Percentiles rank a stretch among this genome's conserved stretches.
These are phyloP conservation scores for Otatea glauca DNA, from an alignment of 176 grass and related monocot species.

Conservation along the genomic window DNA sequence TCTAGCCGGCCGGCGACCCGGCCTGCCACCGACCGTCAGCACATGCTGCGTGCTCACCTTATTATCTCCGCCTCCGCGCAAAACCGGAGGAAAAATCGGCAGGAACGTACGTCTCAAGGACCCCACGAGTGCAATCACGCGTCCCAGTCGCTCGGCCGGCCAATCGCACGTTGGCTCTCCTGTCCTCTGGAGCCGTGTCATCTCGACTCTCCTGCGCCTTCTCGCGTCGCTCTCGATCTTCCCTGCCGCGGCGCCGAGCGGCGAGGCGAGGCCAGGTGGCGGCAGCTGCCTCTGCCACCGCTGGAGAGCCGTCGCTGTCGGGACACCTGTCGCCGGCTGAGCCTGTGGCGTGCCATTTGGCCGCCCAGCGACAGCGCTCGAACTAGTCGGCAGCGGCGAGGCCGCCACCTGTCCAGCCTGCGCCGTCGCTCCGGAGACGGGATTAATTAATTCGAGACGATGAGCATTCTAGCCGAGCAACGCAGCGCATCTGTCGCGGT, in stretches of 20 bases:
- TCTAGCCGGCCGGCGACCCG: no score
- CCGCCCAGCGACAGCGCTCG: neutral
- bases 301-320: conserved; percentile 19
- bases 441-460: no score
- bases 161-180: neutral
- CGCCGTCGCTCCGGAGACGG: neutral
- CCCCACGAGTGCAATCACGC: no score
- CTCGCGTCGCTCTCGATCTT: neutral
- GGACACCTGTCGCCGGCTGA: conserved; percentile 21
- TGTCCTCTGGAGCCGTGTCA: neutral
- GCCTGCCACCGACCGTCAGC: no score
- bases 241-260: neutral
- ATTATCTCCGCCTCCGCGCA: neutral
- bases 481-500: no score
- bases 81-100: neutral
- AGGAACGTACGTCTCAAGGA: no score
- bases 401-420: neutral
- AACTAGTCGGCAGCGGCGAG: neutral
- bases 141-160: no score
- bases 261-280: neutral
- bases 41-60: no score
- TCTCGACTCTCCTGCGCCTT: neutral
- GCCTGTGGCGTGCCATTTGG: neutral
- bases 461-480: no score
- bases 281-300: neutral